These are phyloP conservation scores for Saccharomyces paradoxus DNA, from an alignment of 805 yeast genomes.

Conservation along the genomic window DNA sequence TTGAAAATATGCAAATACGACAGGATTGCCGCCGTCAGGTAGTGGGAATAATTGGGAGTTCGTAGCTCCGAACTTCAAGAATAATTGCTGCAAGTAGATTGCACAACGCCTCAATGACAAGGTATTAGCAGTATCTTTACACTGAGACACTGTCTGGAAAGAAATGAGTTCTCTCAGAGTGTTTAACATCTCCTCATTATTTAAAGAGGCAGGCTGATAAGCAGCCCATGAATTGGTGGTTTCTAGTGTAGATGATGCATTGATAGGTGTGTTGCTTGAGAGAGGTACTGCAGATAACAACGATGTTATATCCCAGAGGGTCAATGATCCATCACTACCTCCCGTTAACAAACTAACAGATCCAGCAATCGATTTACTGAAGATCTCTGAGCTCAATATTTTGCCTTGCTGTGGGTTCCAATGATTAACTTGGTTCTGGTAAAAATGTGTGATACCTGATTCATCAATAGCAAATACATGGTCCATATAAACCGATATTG, in stretches of 20 bases:
- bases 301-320: slow-evolving; percentile 52
- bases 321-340: slow-evolving; percentile 58
- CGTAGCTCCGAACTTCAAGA: slow-evolving; percentile 62
- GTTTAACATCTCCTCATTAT: slow-evolving; percentile 56
- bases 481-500: slow-evolving; percentile 31
- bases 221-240: slow-evolving; percentile 6
- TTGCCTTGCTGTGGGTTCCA: slow-evolving; percentile 50
- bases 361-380: slow-evolving; percentile 25
- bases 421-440: slow-evolving; percentile 35
- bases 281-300: slow-evolving; percentile 1
- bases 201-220: slow-evolving; percentile 21
- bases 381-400: slow-evolving; percentile 49
- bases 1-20: slow-evolving; percentile 66
- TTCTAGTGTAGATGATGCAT: not conserved
- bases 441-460: slow-evolving; percentile 40
- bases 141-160: slow-evolving; percentile 70
- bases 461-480: slow-evolving; percentile 30
- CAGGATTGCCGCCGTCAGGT: slow-evolving; percentile 65
- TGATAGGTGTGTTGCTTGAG: slow-evolving; percentile 13
- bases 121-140: slow-evolving; percentile 44
- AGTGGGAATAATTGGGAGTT: slow-evolving; percentile 63
- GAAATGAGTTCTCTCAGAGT: slow-evolving; percentile 56
- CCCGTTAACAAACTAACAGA: slow-evolving; percentile 53
- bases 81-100: slow-evolving; percentile 52
- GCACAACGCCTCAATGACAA: slow-evolving; percentile 86